Conservation (phyloP, 2,329 filamentous ascomycete genomes). For the Fusarium dlaminii region DNA sequence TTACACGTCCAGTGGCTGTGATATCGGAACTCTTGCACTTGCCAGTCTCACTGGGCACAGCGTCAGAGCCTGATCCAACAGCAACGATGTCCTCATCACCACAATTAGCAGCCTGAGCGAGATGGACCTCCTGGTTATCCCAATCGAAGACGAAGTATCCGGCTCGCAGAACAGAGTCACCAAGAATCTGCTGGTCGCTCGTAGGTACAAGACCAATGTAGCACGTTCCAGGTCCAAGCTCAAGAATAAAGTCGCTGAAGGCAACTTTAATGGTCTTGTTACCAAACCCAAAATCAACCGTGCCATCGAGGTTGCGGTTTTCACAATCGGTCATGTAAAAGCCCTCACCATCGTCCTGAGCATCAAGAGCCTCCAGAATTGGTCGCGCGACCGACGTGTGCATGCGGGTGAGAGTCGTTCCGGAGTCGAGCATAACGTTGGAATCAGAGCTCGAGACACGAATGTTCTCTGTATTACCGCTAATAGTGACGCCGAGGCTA, state of each 20-base stretch:
- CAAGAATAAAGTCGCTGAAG: slow-evolving; percentile 60
- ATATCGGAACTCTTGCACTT: slow-evolving; percentile 49
- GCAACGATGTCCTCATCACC: slow-evolving; percentile 51
- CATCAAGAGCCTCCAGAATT: slow-evolving; percentile 56
- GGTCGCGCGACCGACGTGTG: slow-evolving; percentile 54
- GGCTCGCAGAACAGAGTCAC: slow-evolving; percentile 54
- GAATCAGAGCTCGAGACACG: slow-evolving; percentile 45
- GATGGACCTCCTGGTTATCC: slow-evolving; percentile 54
- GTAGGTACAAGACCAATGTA: slow-evolving; percentile 54
- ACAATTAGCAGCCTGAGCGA: slow-evolving; percentile 54
- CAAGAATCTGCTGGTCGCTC: slow-evolving; percentile 55
- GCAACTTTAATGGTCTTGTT: slow-evolving; percentile 53
- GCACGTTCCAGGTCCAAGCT: slow-evolving; percentile 52
- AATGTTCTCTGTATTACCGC: slow-evolving; percentile 35
- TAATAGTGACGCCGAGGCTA: slow-evolving; percentile 46
- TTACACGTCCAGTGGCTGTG: slow-evolving; percentile 8
- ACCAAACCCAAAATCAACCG: slow-evolving; percentile 60
- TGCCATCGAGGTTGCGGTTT: slow-evolving; percentile 48
- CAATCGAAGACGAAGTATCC: slow-evolving; percentile 59
- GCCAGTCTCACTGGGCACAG: slow-evolving; percentile 48
- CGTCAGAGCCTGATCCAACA: slow-evolving; percentile 45
- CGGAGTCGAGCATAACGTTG: slow-evolving; percentile 62
- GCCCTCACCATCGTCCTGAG: slow-evolving; percentile 51
- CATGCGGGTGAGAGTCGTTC: slow-evolving; percentile 60
- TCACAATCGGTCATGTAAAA: slow-evolving; percentile 58